Base-by-base conservation (phyloP, 202 grass and related monocot genomes). In the Panicum virgatum region DNA sequence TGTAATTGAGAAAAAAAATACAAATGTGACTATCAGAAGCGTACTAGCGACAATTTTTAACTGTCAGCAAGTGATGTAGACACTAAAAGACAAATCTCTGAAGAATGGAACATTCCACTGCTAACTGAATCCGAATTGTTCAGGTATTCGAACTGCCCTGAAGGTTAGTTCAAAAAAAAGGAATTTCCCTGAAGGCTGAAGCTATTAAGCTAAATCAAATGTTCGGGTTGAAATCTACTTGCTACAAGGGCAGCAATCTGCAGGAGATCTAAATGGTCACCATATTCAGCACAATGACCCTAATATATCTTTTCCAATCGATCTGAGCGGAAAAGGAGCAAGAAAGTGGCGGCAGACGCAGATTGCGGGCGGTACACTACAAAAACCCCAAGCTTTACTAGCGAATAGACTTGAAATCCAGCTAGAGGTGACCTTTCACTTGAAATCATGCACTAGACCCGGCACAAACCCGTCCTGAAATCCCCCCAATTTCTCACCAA, bases 11-110 rank as follows among this genome's bases (percentile, higher is more conserved):
- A 13, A 75, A 67, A 67, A 77, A 45, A 54, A 82, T 46, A 82
- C 9, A 13, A 47, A 37, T 34, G 43, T 62, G 66, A 32, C 72
- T 59, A 58, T 80, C 86, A 84, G 37, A 56, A 50, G 10, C 60
- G 38, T 29, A 70, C 22, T 52, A 36, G 45, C 46, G 7, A 18
- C 25, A 39, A 23, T 36, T 29, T 75, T 80, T 26, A 26, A 81
- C 59, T 59, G 18, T 5, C 40, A 40, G 29, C 13, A 59, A 60
- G 40, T 10, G 14, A 50, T 30, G 6, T 77, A 61, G 44, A 59
- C 15, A 72, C 44, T 26, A 75, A 32, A 70, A 66, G 80, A 60
- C 42, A 60, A 78, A 78, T 89, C 48, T 11, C 32, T 12, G 52
- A 56, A 22, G 32, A 62, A 40, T 60, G 51, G 37, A 64, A 86